phyloP scores from a whole-genome alignment of 225 moss, liverwort and hornwort species.

The Bryum argenteum region DNA sequence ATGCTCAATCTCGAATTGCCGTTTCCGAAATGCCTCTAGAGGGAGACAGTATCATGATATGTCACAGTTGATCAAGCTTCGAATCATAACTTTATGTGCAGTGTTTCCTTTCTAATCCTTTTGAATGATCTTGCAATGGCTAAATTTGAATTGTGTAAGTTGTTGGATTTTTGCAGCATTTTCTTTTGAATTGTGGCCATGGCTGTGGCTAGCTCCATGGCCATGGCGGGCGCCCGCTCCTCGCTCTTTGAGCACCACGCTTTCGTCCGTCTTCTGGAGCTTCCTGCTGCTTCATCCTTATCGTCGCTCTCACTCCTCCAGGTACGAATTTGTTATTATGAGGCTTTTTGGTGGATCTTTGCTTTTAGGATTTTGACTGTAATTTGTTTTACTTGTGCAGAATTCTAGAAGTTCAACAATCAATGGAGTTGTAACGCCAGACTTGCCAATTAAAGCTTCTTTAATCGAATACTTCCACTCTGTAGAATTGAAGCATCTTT shows the following conservation, averaged over 20 bases:
- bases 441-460: constrained; percentile 49
- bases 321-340: constrained; percentile 7
- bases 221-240: constrained; percentile 30
- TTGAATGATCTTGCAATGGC: neutral
- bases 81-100: neutral
- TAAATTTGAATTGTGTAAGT: neutral
- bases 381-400: constrained; percentile 18
- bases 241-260: constrained; percentile 48
- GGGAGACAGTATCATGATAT: no score
- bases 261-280: constrained; percentile 58
- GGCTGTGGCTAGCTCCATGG: constrained; percentile 30
- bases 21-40: neutral
- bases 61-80: neutral
- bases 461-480: constrained; percentile 44
- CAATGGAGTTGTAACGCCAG: constrained; percentile 52
- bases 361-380: neutral
- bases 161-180: neutral
- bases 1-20: neutral
- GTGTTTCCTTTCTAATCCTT: neutral
- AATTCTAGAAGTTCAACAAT: constrained; percentile 30
- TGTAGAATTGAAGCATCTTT: constrained; percentile 43
- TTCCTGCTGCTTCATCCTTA: constrained; percentile 41
- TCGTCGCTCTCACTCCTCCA: constrained; percentile 33
- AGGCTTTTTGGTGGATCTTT: neutral
- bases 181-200: neutral